Evolutionary conservation across 306 rosid genomes (phyloP).

Genomic region (Gynostemma pentaphyllum): DNA sequence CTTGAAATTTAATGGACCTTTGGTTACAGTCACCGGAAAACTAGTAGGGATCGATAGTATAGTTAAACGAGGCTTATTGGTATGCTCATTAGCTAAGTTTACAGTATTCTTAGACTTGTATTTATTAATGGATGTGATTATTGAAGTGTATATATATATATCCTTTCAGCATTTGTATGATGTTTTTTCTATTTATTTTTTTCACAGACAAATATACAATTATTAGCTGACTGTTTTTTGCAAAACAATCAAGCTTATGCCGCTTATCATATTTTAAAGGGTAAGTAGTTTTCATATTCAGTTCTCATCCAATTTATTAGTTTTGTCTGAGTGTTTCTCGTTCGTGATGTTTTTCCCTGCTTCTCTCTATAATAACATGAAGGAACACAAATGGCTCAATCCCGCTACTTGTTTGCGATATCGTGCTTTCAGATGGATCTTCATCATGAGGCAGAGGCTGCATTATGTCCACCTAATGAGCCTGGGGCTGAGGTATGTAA

Average conservation of each 20-base stretch:
- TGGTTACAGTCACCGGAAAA: not conserved
- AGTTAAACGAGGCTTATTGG: not conserved
- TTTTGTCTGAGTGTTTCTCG: slow-evolving; percentile 17
- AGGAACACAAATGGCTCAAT: slow-evolving; percentile 92
- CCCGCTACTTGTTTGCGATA: slow-evolving; percentile 96
- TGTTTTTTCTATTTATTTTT: slow-evolving; percentile 13
- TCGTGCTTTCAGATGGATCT: slow-evolving; percentile 97
- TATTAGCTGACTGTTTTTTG: slow-evolving; percentile 83
- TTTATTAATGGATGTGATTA: not conserved
- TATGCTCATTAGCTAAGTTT: not conserved
- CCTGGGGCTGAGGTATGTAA: slow-evolving; percentile 65
- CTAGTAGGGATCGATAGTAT: not conserved
- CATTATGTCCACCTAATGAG: slow-evolving; percentile 76
- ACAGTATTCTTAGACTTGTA: not conserved
- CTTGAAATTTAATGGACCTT: not conserved
- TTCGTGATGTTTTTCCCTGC: slow-evolving; percentile 14
- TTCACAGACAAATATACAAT: slow-evolving; percentile 68
- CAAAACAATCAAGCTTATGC: slow-evolving; percentile 75
- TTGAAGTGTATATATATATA: not conserved
- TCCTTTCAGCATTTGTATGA: slow-evolving; percentile 6
- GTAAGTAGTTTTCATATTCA: slow-evolving; percentile 26
- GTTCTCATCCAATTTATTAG: not conserved
- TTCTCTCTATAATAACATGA: slow-evolving; percentile 30
- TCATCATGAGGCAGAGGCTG: slow-evolving; percentile 85
- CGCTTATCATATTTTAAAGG: slow-evolving; percentile 88